Evolutionary conservation across 805 yeast species (phyloP).

Genomic region (Lipomyces sp.): DNA sequence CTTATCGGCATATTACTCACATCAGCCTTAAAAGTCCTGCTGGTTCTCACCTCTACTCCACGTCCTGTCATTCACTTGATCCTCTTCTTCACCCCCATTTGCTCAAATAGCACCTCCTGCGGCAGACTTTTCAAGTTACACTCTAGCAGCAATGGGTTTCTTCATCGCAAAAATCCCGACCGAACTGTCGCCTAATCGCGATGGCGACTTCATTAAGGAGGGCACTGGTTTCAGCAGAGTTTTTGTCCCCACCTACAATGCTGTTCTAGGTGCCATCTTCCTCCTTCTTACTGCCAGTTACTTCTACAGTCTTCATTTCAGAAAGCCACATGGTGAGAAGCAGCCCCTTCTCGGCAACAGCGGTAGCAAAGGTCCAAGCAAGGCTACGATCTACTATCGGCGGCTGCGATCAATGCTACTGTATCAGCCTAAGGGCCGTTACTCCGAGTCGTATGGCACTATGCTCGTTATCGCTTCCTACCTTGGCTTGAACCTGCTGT

Average conservation of each 20-base stretch:
- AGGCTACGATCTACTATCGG: slow-evolving; percentile 30
- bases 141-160: slow-evolving; percentile 30
- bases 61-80: neutral
- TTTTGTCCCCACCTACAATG: slow-evolving; percentile 37
- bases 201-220: slow-evolving; percentile 35
- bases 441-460: slow-evolving; percentile 37
- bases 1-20: too few relatives aligned
- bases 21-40: too few relatives aligned
- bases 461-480: slow-evolving; percentile 35
- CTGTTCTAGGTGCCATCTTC: slow-evolving; percentile 32
- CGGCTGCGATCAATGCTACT: slow-evolving; percentile 35
- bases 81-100: too few relatives aligned
- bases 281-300: slow-evolving; percentile 27
- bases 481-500: slow-evolving; percentile 34
- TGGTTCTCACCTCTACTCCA: too few relatives aligned
- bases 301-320: slow-evolving; percentile 35
- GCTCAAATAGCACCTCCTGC: neutral
- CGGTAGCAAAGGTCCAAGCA: slow-evolving; percentile 21
- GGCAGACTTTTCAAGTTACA: neutral
- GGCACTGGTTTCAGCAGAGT: slow-evolving; percentile 36
- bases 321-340: slow-evolving; percentile 36
- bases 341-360: slow-evolving; percentile 35
- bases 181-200: slow-evolving; percentile 36
- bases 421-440: slow-evolving; percentile 37
- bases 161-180: slow-evolving; percentile 38